Base-by-base conservation (phyloP, 768 basidiomycete species). In the Phylloporus sp. region DNA sequence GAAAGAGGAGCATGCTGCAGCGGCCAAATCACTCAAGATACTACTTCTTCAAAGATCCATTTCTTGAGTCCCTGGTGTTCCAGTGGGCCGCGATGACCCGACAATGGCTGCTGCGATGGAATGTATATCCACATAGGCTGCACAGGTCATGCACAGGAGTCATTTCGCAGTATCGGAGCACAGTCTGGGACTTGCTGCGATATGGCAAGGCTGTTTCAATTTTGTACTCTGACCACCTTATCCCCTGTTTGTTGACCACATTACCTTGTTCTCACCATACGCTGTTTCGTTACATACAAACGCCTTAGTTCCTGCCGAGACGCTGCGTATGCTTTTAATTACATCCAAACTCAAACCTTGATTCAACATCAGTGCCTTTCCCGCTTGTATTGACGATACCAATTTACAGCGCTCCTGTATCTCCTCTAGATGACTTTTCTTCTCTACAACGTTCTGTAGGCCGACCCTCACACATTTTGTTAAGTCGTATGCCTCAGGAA, bases 1-100 rank as follows among this genome's bases (percentile, higher is more conserved):
- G 46, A 84, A 84, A 66, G 69, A 70, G 48, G 88, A 95, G 59
- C 88, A 91, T 59, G 69, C 66, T 9, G 76, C 76, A 18, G 91
- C 92, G 6, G 81, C 86, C 64, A 69, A 64, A 39, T 88, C 84
- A 79, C 68, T 97, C 62, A 78, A 74, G 69, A 67, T 78, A 22
- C 74, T 78, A 22, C 74, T 54, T 48, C 56, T 56, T 4, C 23
- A 47, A n/a, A 38, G 1, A 26, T 31, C 29, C 10, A 26, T 43
- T 4, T 46, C 45, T 34, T 61, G 50, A 61, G 23, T n/a, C 29
- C 7, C 20, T 20, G 4, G 26, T 32, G 36, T 34, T 46, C 27
- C 44, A 23, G 41, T 31, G 42, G 42, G 40, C 23, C 23, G 41
- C 45, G 35, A 31, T 50, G 40, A 44, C 53, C 45, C 36, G 41